These are phyloP conservation scores for Fonsecaea erecta DNA, from an alignment of 2,329 filamentous ascomycete species.

Conservation along the genomic window DNA sequence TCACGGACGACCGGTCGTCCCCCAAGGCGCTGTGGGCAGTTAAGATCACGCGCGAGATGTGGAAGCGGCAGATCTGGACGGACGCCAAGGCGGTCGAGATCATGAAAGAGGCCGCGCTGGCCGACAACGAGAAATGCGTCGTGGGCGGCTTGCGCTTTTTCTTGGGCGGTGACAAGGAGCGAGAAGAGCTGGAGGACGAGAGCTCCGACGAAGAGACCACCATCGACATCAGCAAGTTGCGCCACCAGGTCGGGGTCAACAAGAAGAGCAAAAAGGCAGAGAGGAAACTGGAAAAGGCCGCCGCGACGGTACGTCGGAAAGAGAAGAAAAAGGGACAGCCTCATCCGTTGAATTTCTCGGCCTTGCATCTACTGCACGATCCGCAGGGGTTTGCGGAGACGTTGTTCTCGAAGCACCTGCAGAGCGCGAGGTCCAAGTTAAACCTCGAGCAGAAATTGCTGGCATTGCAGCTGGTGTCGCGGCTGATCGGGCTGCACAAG, in stretches of 20 bases:
- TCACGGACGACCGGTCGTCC: constrained; percentile 82
- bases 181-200: constrained; percentile 89
- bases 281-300: constrained; percentile 76
- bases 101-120: constrained; percentile 90
- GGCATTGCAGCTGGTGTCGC: constrained; percentile 87
- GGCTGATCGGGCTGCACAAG: constrained; percentile 90
- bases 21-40: constrained; percentile 93
- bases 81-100: constrained; percentile 95
- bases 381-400: constrained; percentile 91
- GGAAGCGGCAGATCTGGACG: constrained; percentile 95
- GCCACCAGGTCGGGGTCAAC: constrained; percentile 87
- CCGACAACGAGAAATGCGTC: constrained; percentile 91
- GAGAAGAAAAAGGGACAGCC: constrained; percentile 88
- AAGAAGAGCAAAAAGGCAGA: constrained; percentile 93
- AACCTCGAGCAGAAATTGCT: constrained; percentile 85
- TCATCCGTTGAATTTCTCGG: constrained; percentile 92
- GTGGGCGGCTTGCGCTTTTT: constrained; percentile 90
- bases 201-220: constrained; percentile 75
- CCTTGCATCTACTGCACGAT: constrained; percentile 89
- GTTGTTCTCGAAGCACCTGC: constrained; percentile 88
- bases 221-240: constrained; percentile 77
- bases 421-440: constrained; percentile 82
- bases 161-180: constrained; percentile 91
- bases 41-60: constrained; percentile 91
- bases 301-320: constrained; percentile 78